Conservation (phyloP, 2,329 filamentous ascomycete genomes). For the Ceratocystis harringtonii region DNA sequence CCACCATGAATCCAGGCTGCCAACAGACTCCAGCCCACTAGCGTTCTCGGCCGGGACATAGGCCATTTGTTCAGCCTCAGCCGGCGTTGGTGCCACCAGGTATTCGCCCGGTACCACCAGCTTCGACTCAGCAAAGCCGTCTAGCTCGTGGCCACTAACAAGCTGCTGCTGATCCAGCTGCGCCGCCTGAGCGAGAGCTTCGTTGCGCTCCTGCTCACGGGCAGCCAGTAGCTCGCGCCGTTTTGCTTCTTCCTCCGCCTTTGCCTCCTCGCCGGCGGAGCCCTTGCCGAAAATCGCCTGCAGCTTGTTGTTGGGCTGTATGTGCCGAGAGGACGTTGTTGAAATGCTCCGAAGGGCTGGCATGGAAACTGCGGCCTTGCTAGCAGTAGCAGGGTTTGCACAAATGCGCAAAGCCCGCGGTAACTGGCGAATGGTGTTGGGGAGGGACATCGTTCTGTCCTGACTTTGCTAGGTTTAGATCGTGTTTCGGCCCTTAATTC, state of each 20-base stretch:
- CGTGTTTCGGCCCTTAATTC: neutral
- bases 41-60: conserved; percentile 35
- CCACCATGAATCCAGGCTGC: conserved; percentile 38
- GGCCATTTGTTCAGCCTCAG: conserved; percentile 22
- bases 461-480: neutral
- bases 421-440: conserved; percentile 28
- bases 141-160: neutral
- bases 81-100: conserved; percentile 15
- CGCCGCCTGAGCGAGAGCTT: conserved; percentile 6
- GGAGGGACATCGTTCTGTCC: conserved; percentile 6
- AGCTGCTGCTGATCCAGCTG: conserved; percentile 21
- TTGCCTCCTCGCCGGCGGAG: conserved; percentile 15
- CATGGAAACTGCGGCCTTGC: conserved; percentile 2
- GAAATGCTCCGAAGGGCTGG: neutral
- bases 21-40: conserved; percentile 34
- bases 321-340: conserved; percentile 6
- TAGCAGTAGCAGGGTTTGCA: conserved; percentile 21
- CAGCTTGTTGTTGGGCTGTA: neutral
- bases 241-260: conserved; percentile 19
- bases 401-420: conserved; percentile 26
- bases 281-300: conserved; percentile 20
- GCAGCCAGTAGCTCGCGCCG: conserved; percentile 23
- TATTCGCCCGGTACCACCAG: conserved; percentile 17
- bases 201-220: conserved; percentile 27
- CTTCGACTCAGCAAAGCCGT: conserved; percentile 18